Evolutionary conservation across 148 eudicot genomes (phyloP), one percentile per base, ranked within the genome.

Genomic region (Chenopodium berlandieri): DNA sequence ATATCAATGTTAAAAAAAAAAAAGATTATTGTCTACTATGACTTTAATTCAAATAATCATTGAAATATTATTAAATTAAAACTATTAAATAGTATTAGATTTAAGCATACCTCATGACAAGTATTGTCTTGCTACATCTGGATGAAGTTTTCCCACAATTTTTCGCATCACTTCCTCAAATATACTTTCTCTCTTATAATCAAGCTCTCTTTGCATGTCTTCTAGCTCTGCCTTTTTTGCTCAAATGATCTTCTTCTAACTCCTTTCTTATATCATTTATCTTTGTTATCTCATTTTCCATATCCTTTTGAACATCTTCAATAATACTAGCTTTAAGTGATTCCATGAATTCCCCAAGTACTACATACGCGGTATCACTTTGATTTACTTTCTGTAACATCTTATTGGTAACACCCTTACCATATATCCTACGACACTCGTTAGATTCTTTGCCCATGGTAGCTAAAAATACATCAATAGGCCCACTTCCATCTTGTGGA

Each of bases 371-470:
- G 13, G 27, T 12, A 3, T 47, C 65, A 75, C 20, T 12, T 1
- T 25, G 46, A 16, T 12, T 32, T 12, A 50, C 75, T 30, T 52
- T 52, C 22, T 52, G 69, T 22, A 79, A 52, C 25, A n/a, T 52
- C 34, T 69, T 68, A 54, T 79, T 68, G 16, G 78, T 48, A 17
- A 78, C 62, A 78, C 73, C 80, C 71, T 63, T 47, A 7, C 80
- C 60, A 77, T 77, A 78, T 78, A 78, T 63, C 25, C 72, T 37
- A 44, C 58, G 22, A 37, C 23, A n/a, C 20, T 60, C 80, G 14
- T 78, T 12, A 48, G 25, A 65, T 9, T 77, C 71, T 56, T 77
- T 63, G 10, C 80, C 80, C 80, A 77, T 77, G 9, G 63, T 69
- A 77, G 58, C 70, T 5, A 77, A 44, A 77, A 64, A 77, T 20